Percentiles rank a stretch among this genome's conserved stretches.
These are phyloP conservation scores for Nepenthes mirabilis DNA, from an alignment of 148 eudicot genomes.

Conservation along the genomic window DNA sequence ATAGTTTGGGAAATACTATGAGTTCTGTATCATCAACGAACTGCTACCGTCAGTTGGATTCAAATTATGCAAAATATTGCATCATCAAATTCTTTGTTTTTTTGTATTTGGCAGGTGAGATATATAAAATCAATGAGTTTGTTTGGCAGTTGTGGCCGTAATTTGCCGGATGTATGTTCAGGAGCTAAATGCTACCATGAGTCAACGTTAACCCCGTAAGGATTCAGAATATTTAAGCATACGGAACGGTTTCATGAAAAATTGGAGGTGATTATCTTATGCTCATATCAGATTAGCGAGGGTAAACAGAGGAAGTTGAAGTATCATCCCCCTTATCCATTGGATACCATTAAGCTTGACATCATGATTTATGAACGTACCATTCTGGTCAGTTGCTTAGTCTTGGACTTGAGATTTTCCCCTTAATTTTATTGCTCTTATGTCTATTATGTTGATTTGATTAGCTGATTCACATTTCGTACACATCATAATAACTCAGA, in stretches of 20 bases:
- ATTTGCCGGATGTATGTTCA: constrained; percentile 88
- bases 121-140: background rate
- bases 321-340: constrained; percentile 69
- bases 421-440: no score
- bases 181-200: constrained; percentile 86
- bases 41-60: constrained; percentile 76
- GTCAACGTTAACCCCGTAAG: constrained; percentile 7
- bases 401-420: no score
- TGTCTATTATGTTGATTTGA: no score
- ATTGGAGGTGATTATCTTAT: background rate
- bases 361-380: constrained; percentile 85
- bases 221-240: background rate
- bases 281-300: constrained; percentile 45
- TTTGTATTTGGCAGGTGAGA: background rate
- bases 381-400: constrained; percentile 57
- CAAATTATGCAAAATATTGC: constrained; percentile 15
- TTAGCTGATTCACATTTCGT: no score
- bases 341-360: constrained; percentile 96
- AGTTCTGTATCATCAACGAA: constrained; percentile 85
- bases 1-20: constrained; percentile 81
- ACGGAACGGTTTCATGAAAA: background rate
- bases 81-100: background rate
- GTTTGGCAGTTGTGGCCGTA: constrained; percentile 73
- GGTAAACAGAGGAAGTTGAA: constrained; percentile 73
- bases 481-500: no score